Conservation (phyloP, 176 grass and related monocot species). For the Cenchrus fungigraminus region DNA sequence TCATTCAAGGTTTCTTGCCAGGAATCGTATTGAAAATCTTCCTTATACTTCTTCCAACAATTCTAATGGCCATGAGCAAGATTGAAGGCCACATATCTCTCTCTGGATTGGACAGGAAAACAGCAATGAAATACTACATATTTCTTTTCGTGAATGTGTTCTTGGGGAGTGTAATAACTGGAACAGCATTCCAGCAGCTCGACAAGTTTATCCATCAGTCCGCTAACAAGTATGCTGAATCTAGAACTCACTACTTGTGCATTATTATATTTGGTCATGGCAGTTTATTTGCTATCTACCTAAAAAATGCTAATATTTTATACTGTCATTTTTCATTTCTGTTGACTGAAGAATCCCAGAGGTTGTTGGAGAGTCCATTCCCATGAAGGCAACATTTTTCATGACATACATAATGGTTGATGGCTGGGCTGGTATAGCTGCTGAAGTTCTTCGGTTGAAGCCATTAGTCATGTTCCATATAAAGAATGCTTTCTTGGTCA, state of each 20-base stretch:
- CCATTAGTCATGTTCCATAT: slow-evolving; percentile 80
- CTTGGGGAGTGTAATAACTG: slow-evolving; percentile 88
- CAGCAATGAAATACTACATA: slow-evolving; percentile 80
- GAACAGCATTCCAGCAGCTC: slow-evolving; percentile 97
- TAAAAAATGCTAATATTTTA: slow-evolving; percentile 20
- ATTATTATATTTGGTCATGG: slow-evolving; percentile 34
- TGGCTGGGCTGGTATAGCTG: slow-evolving; percentile 90
- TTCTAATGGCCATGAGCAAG: slow-evolving; percentile 96
- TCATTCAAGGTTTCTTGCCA: slow-evolving; percentile 96
- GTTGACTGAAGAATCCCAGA: slow-evolving; percentile 69
- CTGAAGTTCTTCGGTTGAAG: slow-evolving; percentile 92
- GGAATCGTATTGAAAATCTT: slow-evolving; percentile 89
- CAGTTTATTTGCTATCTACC: slow-evolving; percentile 11
- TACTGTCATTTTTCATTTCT: slow-evolving; percentile 25
- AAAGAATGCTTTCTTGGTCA: slow-evolving; percentile 90
- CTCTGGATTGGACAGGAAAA: slow-evolving; percentile 82
- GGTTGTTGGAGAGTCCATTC: slow-evolving; percentile 88
- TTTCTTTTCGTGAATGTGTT: slow-evolving; percentile 96
- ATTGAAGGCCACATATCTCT: slow-evolving; percentile 81
- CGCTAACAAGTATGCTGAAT: slow-evolving; percentile 69
- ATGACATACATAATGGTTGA: slow-evolving; percentile 96
- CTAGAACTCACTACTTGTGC: neutral
- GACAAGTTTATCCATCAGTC: slow-evolving; percentile 82
- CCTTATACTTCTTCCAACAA: slow-evolving; percentile 80
- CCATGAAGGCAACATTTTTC: slow-evolving; percentile 99